A percentile compares a stretch with the other conserved stretches of the same genome.
Evolutionary conservation across 345 rosid species (phyloP).

Genomic region (Hypericum androsaemum): DNA sequence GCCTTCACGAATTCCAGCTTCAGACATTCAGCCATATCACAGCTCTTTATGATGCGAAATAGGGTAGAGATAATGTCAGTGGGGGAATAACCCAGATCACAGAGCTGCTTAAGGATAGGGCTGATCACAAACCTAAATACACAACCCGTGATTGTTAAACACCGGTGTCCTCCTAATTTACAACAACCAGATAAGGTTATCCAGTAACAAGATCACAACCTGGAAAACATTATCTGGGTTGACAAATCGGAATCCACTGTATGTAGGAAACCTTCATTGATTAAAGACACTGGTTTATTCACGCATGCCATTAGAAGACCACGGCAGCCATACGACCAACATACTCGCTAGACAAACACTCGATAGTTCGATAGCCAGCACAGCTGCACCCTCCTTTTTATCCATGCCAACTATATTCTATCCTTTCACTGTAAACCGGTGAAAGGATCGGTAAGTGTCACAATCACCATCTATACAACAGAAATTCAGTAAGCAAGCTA

Average conservation of each 20-base stretch:
- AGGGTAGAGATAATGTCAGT: slow-evolving; percentile 94
- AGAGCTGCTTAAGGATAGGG: slow-evolving; percentile 95
- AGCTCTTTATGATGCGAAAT: slow-evolving; percentile 78
- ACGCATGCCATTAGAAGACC: neutral
- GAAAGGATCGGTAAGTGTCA: too few species aligned
- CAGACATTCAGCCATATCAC: slow-evolving; percentile 87
- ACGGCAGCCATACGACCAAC: too few species aligned
- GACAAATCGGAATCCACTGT: slow-evolving; percentile 84
- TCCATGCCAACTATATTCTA: too few species aligned
- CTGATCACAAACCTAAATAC: slow-evolving; percentile 80
- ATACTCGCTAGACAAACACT: too few species aligned
- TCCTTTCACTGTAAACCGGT: too few species aligned
- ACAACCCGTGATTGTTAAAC: neutral
- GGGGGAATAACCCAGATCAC: slow-evolving; percentile 84
- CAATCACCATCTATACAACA: too few species aligned
- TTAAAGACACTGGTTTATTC: slow-evolving; percentile 1
- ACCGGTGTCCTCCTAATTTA: too few species aligned
- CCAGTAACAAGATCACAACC: too few species aligned
- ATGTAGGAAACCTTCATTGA: slow-evolving; percentile 63
- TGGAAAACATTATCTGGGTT: slow-evolving; percentile 67
- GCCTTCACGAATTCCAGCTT: slow-evolving; percentile 98
- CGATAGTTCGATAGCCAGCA: too few species aligned
- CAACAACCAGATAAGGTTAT: too few species aligned
- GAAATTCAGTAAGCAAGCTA: too few species aligned
- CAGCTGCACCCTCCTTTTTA: too few species aligned